A percentile compares a stretch with the other conserved stretches of the same genome.
Evolutionary conservation across 2,329 filamentous ascomycete species (phyloP).

Genomic region (Monosporascus sp.): DNA sequence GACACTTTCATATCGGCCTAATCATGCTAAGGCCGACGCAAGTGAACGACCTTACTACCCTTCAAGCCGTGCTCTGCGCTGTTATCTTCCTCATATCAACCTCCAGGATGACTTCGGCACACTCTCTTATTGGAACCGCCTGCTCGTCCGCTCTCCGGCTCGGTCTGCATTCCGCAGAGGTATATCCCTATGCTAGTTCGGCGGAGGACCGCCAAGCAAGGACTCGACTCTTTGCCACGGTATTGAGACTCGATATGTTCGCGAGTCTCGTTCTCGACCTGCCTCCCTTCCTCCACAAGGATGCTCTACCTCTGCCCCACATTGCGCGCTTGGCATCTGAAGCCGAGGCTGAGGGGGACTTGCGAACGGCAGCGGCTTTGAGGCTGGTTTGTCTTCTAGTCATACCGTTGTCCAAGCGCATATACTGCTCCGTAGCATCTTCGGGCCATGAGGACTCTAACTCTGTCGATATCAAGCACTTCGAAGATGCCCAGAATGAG

Average conservation of each 20-base stretch:
- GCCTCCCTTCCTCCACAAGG: conserved; percentile 3
- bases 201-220: neutral
- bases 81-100: conserved; percentile 5
- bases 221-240: neutral
- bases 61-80: conserved; percentile 3
- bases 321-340: neutral
- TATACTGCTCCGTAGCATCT: neutral
- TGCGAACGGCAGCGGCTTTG: conserved; percentile 2
- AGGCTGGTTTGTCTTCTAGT: conserved; percentile 3
- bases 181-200: neutral
- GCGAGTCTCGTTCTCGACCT: conserved; percentile 3
- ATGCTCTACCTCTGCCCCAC: neutral
- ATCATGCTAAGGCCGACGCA: neutral
- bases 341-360: conserved; percentile 1
- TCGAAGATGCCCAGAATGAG: conserved; percentile 3
- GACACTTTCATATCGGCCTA: conserved; percentile 1
- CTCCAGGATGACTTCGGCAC: conserved; percentile 1
- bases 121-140: conserved; percentile 4
- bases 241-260: conserved; percentile 3
- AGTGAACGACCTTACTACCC: conserved; percentile 1
- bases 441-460: neutral
- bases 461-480: neutral
- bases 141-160: conserved; percentile 3
- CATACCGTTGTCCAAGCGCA: conserved; percentile 1
- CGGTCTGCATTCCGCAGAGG: conserved; percentile 1